A percentile compares a stretch with the other conserved stretches of the same genome.
Conservation (phyloP, 2,329 filamentous ascomycete genomes). For the Hansfordia pulvinata region DNA sequence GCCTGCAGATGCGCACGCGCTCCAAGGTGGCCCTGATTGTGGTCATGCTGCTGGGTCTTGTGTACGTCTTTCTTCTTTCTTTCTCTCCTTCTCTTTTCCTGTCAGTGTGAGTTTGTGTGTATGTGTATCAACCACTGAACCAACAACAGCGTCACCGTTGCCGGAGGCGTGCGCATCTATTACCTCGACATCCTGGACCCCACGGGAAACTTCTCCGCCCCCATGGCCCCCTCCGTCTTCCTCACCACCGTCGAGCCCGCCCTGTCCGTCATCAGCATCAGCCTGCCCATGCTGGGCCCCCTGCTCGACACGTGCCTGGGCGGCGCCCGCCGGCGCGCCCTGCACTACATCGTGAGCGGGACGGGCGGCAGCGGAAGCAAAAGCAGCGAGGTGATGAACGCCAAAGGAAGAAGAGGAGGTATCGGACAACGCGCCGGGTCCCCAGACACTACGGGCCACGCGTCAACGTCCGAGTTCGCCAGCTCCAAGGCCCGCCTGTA, state of each 20-base stretch:
- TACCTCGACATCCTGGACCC: constrained; percentile 8
- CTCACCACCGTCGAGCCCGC: constrained; percentile 10
- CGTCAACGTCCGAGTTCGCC: too few relatives aligned
- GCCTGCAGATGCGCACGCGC: constrained; percentile 10
- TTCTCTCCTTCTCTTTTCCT: too few relatives aligned
- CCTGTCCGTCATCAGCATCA: constrained; percentile 7
- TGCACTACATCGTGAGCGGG: constrained; percentile 2
- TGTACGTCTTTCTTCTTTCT: constrained; percentile 8
- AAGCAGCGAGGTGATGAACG: constrained; percentile 5
- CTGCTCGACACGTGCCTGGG: constrained; percentile 1
- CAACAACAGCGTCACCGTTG: constrained; percentile 10
- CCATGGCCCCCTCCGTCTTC: constrained; percentile 12
- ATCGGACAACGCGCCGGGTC: too few relatives aligned
- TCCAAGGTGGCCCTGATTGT: constrained; percentile 12
- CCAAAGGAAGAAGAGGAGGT: background rate
- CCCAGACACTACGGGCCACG: too few relatives aligned
- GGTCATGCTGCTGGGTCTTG: constrained; percentile 12
- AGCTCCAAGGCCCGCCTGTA: too few relatives aligned
- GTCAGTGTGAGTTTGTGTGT: too few relatives aligned
- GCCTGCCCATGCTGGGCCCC: constrained; percentile 8
- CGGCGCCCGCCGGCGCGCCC: constrained; percentile 1
- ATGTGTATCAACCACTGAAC: too few relatives aligned
- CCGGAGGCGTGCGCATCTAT: constrained; percentile 8
- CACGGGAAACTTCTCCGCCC: background rate
- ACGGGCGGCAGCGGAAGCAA: background rate